phyloP scores from a whole-genome alignment of 306 rosid species.

The Dalbergia oliveri region DNA sequence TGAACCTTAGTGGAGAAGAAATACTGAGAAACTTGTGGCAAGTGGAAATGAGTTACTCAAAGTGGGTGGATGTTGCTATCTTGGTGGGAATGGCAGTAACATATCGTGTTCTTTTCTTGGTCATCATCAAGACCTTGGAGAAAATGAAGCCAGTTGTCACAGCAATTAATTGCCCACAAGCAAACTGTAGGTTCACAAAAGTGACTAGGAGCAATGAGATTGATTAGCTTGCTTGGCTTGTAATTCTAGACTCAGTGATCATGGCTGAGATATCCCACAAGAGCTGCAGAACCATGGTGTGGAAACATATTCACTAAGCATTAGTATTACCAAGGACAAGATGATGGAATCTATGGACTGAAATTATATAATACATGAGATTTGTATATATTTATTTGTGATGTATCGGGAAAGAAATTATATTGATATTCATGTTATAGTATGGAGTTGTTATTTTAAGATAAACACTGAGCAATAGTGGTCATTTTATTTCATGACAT shows the following conservation, averaged over 20 bases:
- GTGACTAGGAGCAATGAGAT: conserved; percentile 39
- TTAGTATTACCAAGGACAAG: neutral
- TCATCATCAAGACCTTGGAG: conserved; percentile 57
- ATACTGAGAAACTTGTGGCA: conserved; percentile 56
- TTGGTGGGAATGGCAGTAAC: conserved; percentile 62
- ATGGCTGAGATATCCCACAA: neutral
- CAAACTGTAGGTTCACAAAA: conserved; percentile 41
- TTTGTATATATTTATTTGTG: neutral
- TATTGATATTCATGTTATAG: no score
- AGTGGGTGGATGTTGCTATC: conserved; percentile 71
- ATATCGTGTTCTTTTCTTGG: conserved; percentile 60
- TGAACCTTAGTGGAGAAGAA: conserved; percentile 55
- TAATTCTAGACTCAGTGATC: neutral
- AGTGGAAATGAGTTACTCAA: conserved; percentile 64
- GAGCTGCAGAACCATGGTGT: neutral
- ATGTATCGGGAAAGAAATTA: neutral
- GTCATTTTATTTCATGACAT: neutral
- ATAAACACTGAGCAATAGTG: neutral
- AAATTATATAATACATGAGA: neutral
- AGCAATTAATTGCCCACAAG: conserved; percentile 41
- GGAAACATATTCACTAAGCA: neutral
- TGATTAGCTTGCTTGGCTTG: conserved; percentile 25
- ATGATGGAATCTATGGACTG: neutral
- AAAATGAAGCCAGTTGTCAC: conserved; percentile 50
- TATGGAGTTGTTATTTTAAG: no score